These are phyloP conservation scores for Cryptococcus sp. DNA, from an alignment of 1,284 basidiomycete species.

Conservation along the genomic window DNA sequence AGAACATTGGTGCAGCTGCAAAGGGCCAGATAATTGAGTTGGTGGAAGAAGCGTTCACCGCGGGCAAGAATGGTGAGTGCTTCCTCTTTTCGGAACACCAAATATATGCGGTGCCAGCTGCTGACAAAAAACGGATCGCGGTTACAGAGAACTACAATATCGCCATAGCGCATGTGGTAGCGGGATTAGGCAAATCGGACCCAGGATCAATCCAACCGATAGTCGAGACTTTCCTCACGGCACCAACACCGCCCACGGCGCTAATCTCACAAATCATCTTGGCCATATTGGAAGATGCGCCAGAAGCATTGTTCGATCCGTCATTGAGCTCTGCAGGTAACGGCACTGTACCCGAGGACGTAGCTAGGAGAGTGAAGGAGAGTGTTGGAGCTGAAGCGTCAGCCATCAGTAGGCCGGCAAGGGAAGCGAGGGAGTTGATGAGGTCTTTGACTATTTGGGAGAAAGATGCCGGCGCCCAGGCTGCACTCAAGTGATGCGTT, in stretches of 20 bases:
- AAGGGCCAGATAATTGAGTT: conserved; percentile 72
- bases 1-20: conserved; percentile 75
- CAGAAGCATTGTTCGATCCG: conserved; percentile 63
- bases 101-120: background rate
- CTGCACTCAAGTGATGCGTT: conserved; percentile 23
- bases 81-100: background rate
- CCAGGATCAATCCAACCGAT: conserved; percentile 68
- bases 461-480: conserved; percentile 44
- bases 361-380: conserved; percentile 73
- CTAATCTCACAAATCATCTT: conserved; percentile 67
- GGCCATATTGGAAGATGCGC: conserved; percentile 60
- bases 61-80: conserved; percentile 65
- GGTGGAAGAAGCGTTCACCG: conserved; percentile 75
- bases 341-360: conserved; percentile 58
- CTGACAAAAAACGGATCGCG: background rate
- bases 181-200: conserved; percentile 64
- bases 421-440: conserved; percentile 79
- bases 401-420: conserved; percentile 74
- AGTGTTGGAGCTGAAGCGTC: conserved; percentile 53
- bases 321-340: conserved; percentile 50
- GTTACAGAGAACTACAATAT: conserved; percentile 68
- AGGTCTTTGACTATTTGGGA: conserved; percentile 48
- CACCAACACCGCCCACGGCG: conserved; percentile 37
- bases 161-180: conserved; percentile 68
- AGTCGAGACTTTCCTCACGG: conserved; percentile 58